Evolutionary conservation across 2,329 filamentous ascomycete species (phyloP), one percentile per base, ranked within the genome.

Genomic region (Fusarium sp.): DNA sequence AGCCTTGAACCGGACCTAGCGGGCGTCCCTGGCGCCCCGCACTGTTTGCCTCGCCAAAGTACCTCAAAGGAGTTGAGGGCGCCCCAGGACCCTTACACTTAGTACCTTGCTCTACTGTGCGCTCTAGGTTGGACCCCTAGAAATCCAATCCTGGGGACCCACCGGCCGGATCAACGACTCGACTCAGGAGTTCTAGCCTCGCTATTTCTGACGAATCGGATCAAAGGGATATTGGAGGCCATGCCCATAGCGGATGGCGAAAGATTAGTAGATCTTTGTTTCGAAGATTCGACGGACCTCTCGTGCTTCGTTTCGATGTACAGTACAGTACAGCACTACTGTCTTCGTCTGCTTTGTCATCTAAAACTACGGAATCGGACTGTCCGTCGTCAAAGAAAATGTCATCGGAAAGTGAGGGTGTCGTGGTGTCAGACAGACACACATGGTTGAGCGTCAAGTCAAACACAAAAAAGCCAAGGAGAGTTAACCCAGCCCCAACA

Each of bases 41-140:
- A 75, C 72, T 75, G 69, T 75, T 66, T 70, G 65, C 64, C 72
- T 75, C 65, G 65, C 60, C 72, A 70, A 75, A 75, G 69, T 70
- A 51, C 61, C 57, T 75, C 57, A 59, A 58, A 59, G 56, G 61
- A 55, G 58, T 42, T 35, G 66, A 44, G 22, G 47, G 24, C 38
- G 28, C 28, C 28, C 28, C 35, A 47, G 49, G 49, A 57, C 63
- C 67, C 67, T 38, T 48, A 48, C 35, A 26, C 28, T 38, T 20
- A 8, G 7, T 28, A 28, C 6, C 28, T 28, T 28, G 28, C 28
- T 28, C 28, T 28, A 52, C 33, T 38, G n/a, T 36, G 15, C 28
- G 44, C 12, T 48, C 45, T 48, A 57, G 66, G 45, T 63, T 62
- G 70, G 64, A 73, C 72, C 72, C 68, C 60, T 75, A 74, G 66